These are phyloP conservation scores for Maudiozyma saulgeensis DNA, from an alignment of 805 yeast species.

Conservation along the genomic window DNA sequence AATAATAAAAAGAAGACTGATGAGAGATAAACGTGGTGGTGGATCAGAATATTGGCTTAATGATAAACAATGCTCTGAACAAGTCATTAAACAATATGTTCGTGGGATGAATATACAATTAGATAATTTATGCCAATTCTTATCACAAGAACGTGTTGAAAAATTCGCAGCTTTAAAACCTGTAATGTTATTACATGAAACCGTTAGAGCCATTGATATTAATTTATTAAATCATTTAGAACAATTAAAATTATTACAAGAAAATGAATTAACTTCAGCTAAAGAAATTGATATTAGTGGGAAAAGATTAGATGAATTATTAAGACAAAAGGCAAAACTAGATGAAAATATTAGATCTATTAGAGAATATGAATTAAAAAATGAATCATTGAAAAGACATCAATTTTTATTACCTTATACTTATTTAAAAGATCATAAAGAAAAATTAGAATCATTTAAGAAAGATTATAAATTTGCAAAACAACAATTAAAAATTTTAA, in stretches of 20 bases:
- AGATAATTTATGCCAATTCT: slow-evolving; percentile 84
- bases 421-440: slow-evolving; percentile 33
- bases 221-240: slow-evolving; percentile 49
- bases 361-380: slow-evolving; percentile 39
- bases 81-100: slow-evolving; percentile 37
- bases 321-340: slow-evolving; percentile 30
- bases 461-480: slow-evolving; percentile 22
- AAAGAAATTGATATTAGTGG: slow-evolving; percentile 29
- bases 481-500: slow-evolving; percentile 17
- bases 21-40: slow-evolving; percentile 30
- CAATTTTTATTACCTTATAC: slow-evolving; percentile 41
- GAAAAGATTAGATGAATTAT: slow-evolving; percentile 26
- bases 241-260: slow-evolving; percentile 44
- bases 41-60: slow-evolving; percentile 45
- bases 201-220: slow-evolving; percentile 71
- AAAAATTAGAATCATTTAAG: slow-evolving; percentile 21
- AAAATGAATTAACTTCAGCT: slow-evolving; percentile 30
- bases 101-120: slow-evolving; percentile 61
- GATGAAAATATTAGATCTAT: slow-evolving; percentile 41
- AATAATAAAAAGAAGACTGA: slow-evolving; percentile 35
- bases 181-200: slow-evolving; percentile 61
- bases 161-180: slow-evolving; percentile 79
- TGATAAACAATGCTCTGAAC: slow-evolving; percentile 33
- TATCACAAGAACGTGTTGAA: slow-evolving; percentile 93
- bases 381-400: slow-evolving; percentile 39